phyloP scores from a whole-genome alignment of 2,329 filamentous ascomycete genomes.

The Penicillium corylophilum region DNA sequence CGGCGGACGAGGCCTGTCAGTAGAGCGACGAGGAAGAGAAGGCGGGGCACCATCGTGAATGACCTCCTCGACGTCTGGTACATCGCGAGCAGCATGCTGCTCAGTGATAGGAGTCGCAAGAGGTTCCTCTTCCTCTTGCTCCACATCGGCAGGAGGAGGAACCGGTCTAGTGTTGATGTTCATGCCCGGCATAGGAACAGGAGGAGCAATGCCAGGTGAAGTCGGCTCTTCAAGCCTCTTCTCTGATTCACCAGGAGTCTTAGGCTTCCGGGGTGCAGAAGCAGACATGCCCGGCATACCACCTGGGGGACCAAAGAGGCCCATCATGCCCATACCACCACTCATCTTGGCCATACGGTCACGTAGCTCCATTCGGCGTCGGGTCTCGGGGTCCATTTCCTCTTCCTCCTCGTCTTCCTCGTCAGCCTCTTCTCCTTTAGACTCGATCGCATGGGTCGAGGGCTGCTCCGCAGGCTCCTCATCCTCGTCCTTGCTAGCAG shows the following conservation, averaged over 20 bases:
- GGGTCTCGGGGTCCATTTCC: conserved; percentile 82
- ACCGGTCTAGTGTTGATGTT: conserved; percentile 47
- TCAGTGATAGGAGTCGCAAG: conserved; percentile 43
- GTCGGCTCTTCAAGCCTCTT: conserved; percentile 33
- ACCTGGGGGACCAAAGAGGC: conserved; percentile 78
- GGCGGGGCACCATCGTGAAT: conserved; percentile 32
- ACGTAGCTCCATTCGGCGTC: conserved; percentile 80
- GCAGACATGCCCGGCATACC: conserved; percentile 62
- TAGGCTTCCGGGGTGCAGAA: conserved; percentile 50
- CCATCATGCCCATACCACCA: conserved; percentile 93
- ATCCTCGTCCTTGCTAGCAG: conserved; percentile 71
- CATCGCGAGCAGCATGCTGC: conserved; percentile 45
- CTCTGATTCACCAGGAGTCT: conserved; percentile 40
- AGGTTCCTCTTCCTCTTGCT: conserved; percentile 53
- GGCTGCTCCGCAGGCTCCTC: conserved; percentile 55
- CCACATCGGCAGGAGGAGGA: conserved; percentile 46
- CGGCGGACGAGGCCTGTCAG: conserved; percentile 47
- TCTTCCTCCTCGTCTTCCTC: conserved; percentile 76
- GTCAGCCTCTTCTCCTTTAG: conserved; percentile 44
- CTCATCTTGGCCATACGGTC: conserved; percentile 99
- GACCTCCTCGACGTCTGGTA: conserved; percentile 57
- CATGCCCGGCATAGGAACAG: conserved; percentile 68
- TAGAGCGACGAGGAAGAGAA: conserved; percentile 29
- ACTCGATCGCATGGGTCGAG: conserved; percentile 30
- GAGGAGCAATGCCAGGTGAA: conserved; percentile 38